Evolutionary conservation across 1,284 basidiomycete species (phyloP).

Genomic region (Cryptococcus sp.): DNA sequence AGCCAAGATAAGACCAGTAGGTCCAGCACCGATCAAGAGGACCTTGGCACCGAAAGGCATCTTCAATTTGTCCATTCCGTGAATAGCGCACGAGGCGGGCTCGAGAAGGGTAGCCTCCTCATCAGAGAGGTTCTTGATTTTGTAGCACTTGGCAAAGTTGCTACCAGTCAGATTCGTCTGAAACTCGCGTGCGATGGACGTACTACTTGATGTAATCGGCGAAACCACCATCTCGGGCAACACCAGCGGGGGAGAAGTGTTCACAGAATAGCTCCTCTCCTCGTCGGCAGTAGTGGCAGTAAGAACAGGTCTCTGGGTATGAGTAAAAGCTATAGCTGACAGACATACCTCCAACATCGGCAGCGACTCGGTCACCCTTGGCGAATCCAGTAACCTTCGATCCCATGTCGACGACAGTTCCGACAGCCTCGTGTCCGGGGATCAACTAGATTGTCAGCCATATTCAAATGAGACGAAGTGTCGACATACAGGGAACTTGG

Average conservation of each 20-base stretch:
- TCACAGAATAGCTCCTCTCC: constrained; percentile 70
- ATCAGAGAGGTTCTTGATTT: constrained; percentile 77
- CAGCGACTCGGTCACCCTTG: constrained; percentile 72
- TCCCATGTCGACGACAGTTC: constrained; percentile 63
- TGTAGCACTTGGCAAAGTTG: constrained; percentile 67
- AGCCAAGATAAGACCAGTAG: constrained; percentile 75
- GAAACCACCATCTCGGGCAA: constrained; percentile 75
- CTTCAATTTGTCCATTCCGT: constrained; percentile 77
- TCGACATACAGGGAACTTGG: constrained; percentile 58
- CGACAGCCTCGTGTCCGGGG: constrained; percentile 76
- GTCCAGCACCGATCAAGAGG: constrained; percentile 60
- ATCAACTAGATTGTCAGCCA: constrained; percentile 55
- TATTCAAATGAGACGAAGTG: not conserved
- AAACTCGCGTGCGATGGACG: constrained; percentile 27
- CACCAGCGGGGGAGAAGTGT: constrained; percentile 70
- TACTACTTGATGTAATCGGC: constrained; percentile 77
- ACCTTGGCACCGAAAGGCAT: constrained; percentile 72
- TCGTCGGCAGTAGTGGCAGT: constrained; percentile 77
- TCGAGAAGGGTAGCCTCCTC: constrained; percentile 84
- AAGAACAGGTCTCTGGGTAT: constrained; percentile 54
- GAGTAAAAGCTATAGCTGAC: not conserved
- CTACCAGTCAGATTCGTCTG: constrained; percentile 22
- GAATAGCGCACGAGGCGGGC: constrained; percentile 80
- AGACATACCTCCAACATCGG: constrained; percentile 55
- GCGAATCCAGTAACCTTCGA: constrained; percentile 63